phyloP scores from a whole-genome alignment of 352 stramenopile genomes.

The Pythium aristosporum region DNA sequence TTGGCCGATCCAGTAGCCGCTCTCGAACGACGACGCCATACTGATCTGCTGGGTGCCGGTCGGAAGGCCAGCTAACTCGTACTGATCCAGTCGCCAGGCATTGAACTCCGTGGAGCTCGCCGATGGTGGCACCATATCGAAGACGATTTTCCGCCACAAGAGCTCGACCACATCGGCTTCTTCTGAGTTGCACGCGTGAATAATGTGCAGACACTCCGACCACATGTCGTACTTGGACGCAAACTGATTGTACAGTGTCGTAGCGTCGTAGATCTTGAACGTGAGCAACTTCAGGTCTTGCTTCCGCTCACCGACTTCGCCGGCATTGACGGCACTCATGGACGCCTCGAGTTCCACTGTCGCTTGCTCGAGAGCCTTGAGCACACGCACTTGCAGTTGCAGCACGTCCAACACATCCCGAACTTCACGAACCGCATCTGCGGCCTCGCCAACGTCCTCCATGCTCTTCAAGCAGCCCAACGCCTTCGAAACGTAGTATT shows the following conservation, averaged over 20 bases:
- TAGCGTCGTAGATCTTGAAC: slow-evolving; percentile 78
- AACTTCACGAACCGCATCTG: slow-evolving; percentile 76
- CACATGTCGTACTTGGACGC: slow-evolving; percentile 86
- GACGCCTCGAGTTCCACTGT: slow-evolving; percentile 65
- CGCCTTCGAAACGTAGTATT: slow-evolving; percentile 82
- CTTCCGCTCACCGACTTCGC: slow-evolving; percentile 50
- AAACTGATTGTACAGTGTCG: slow-evolving; percentile 85
- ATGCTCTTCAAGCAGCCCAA: slow-evolving; percentile 77
- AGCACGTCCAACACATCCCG: slow-evolving; percentile 81
- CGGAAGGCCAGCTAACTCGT: slow-evolving; percentile 55
- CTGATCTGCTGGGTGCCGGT: slow-evolving; percentile 9
- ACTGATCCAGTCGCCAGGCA: slow-evolving; percentile 66
- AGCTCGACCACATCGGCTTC: slow-evolving; percentile 63
- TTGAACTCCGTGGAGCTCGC: slow-evolving; percentile 71
- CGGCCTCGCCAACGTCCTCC: slow-evolving; percentile 65
- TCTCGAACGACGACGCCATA: slow-evolving; percentile 58
- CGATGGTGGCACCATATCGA: slow-evolving; percentile 62
- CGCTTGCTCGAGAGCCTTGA: slow-evolving; percentile 72
- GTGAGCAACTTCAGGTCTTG: slow-evolving; percentile 67
- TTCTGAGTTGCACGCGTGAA: slow-evolving; percentile 83
- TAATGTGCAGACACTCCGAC: slow-evolving; percentile 85
- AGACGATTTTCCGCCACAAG: slow-evolving; percentile 78
- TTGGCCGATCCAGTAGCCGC: slow-evolving; percentile 77
- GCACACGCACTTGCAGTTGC: slow-evolving; percentile 77
- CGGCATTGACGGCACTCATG: slow-evolving; percentile 26